A percentile compares a stretch with the other conserved stretches of the same genome.
Conservation (phyloP, 371 early-diverging fungal genomes). For the Mucor lusitanicus region DNA sequence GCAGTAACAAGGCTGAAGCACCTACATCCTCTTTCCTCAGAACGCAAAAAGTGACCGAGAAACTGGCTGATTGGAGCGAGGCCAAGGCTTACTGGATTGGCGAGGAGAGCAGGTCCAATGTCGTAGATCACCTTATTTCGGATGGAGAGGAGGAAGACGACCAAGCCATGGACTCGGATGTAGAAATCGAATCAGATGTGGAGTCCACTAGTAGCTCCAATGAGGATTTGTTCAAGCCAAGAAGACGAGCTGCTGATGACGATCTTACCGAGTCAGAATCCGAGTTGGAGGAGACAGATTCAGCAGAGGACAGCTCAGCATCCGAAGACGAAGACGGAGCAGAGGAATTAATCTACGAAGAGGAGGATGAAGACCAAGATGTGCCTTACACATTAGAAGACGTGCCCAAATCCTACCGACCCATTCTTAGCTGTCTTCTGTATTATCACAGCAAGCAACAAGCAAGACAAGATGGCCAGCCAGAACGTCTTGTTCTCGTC, state of each 20-base stretch:
- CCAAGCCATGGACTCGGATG: conserved; percentile 20
- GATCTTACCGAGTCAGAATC: conserved; percentile 21
- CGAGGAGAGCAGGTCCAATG: conserved; percentile 30
- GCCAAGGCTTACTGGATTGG: conserved; percentile 55
- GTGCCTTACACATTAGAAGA: conserved; percentile 18
- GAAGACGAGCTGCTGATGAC: conserved; percentile 15
- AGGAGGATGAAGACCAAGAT: conserved; percentile 21
- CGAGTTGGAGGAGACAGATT: conserved; percentile 13
- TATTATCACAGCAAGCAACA: conserved; percentile 36
- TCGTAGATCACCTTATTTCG: conserved; percentile 27
- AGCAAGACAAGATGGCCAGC: conserved; percentile 1
- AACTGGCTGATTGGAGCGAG: conserved; percentile 52
- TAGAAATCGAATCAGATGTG: conserved; percentile 18
- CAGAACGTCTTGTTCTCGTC: conserved; percentile 36
- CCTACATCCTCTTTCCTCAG: conserved; percentile 35
- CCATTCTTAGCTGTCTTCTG: conserved; percentile 47
- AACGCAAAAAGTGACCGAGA: conserved; percentile 51
- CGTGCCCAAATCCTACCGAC: conserved; percentile 39
- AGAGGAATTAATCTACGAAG: conserved; percentile 5
- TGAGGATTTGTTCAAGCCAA: conserved; percentile 23
- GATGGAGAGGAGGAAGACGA: conserved; percentile 11
- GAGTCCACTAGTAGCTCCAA: conserved; percentile 11
- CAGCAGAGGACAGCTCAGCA: conserved; percentile 9
- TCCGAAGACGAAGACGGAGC: conserved; percentile 3
- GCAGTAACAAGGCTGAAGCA: conserved; percentile 1